Base-by-base conservation (phyloP, 805 yeast genomes). In the Saccharomycopsis sp. region DNA sequence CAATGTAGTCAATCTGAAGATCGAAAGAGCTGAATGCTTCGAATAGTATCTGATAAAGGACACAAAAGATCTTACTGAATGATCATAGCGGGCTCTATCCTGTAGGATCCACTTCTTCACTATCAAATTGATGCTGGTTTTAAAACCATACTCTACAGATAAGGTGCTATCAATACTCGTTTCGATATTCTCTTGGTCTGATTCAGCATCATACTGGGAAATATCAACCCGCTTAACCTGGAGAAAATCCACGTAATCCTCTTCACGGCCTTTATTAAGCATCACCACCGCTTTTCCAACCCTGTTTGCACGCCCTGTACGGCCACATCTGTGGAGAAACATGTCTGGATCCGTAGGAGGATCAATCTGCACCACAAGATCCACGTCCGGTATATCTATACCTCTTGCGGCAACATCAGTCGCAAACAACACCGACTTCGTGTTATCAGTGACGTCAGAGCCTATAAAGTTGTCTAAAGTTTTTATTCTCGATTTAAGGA, bases 351-450 rank as follows among this genome's bases (percentile, higher is more conserved):
- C 97, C 0, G 90, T 84, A 1, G 99, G 99, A 1, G 98, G 96
- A 63, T 94, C 98, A 23, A 93, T 65, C 69, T 94, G 99, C n/a
- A 94, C 74, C 2, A 93, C 98, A 24, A 92, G 72, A 67, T 94
- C 98, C 8, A 94, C 97, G 56, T 92, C 94, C 0, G 97, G 96
- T 29, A 94, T 86, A 74, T 94, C 99, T 22, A 94, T 81, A 50
- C 99, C 99, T 68, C 99, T 79, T 0, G 98, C 97, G 0, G 99
- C 97, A n/a, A 94, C 97, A 76, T 94, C 99, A 0, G 99, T 94
- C 1, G 99, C 91, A 72, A 94, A 74, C 23, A 94, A 72, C 0
- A 93, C 81, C 8, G 85, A 76, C 63, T 83, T 85, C 2, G 72
- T 71, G 5, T 68, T 66, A 2, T 66, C 61, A 23, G 59, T 51